These are phyloP conservation scores for Schwanniomyces etchellsii DNA, from an alignment of 1,139 yeast species.

Conservation along the genomic window DNA sequence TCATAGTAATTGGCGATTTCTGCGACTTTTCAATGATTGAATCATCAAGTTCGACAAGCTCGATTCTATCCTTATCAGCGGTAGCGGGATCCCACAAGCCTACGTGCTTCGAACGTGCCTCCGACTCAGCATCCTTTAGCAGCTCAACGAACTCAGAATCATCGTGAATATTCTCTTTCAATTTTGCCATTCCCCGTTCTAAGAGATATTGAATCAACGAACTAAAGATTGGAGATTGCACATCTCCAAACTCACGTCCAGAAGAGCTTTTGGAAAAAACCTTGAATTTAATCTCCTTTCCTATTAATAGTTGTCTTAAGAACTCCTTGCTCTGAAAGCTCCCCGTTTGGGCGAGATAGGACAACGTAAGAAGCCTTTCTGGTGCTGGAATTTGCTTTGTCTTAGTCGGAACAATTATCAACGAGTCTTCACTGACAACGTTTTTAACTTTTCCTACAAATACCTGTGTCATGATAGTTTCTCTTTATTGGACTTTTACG, in stretches of 20 bases:
- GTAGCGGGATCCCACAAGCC: conserved; percentile 51
- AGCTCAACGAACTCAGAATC: conserved; percentile 24
- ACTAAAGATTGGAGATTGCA: conserved; percentile 56
- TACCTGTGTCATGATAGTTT: conserved; percentile 6
- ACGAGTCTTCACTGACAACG: conserved; percentile 71
- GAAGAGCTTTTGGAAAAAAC: conserved; percentile 46
- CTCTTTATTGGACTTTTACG: too few relatives aligned
- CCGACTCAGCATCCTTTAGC: conserved; percentile 30
- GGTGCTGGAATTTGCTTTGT: conserved; percentile 40
- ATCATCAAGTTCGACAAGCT: conserved; percentile 33
- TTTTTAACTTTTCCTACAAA: conserved; percentile 61
- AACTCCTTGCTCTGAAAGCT: conserved; percentile 55
- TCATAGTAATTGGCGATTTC: conserved; percentile 42
- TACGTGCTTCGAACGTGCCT: conserved; percentile 40
- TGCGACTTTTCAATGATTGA: conserved; percentile 32
- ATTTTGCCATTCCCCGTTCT: conserved; percentile 55
- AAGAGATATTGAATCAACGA: conserved; percentile 56
- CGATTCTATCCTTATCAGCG: conserved; percentile 9
- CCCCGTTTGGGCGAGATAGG: conserved; percentile 49
- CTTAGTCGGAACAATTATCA: conserved; percentile 56
- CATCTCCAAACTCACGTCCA: conserved; percentile 70
- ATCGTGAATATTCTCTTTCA: conserved; percentile 50
- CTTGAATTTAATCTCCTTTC: conserved; percentile 60
- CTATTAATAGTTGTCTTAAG: conserved; percentile 59
- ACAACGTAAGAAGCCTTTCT: conserved; percentile 60